A percentile compares a stretch with the other conserved stretches of the same genome.
These are phyloP conservation scores for Saccharomycopsis fibuligera DNA, from an alignment of 805 yeast genomes.

Conservation along the genomic window DNA sequence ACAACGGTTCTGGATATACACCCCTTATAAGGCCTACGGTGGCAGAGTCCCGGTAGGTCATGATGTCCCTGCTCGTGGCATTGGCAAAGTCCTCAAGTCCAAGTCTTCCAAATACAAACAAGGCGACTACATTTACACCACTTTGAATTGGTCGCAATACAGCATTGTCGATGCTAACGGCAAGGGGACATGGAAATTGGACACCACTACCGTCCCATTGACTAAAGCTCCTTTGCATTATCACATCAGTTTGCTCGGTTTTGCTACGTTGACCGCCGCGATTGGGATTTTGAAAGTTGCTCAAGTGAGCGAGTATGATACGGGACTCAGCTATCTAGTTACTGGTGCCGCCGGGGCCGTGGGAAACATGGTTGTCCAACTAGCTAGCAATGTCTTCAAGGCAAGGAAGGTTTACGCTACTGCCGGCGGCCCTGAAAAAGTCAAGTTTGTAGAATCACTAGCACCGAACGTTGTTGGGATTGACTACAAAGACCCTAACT, in stretches of 20 bases:
- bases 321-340: conserved; percentile 41
- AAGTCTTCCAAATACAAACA: conserved; percentile 33
- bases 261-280: neutral
- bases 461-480: conserved; percentile 47
- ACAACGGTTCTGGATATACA: conserved; percentile 50
- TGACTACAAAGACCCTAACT: conserved; percentile 46
- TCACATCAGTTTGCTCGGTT: neutral
- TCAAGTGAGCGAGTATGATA: neutral
- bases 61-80: conserved; percentile 44
- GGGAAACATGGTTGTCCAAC: conserved; percentile 51
- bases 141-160: conserved; percentile 45
- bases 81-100: conserved; percentile 45
- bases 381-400: conserved; percentile 46
- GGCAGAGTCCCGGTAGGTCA: conserved; percentile 33
- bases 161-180: conserved; percentile 26
- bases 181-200: neutral
- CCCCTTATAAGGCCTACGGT: conserved; percentile 27
- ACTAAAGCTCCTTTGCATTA: neutral
- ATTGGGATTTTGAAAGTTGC: neutral
- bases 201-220: neutral
- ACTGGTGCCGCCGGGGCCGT: conserved; percentile 74
- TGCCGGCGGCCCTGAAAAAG: conserved; percentile 54
- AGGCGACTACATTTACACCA: conserved; percentile 40
- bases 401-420: conserved; percentile 55
- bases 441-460: conserved; percentile 45